Conservation (phyloP, 2,329 filamentous ascomycete genomes). For the Juglanconis sp. region DNA sequence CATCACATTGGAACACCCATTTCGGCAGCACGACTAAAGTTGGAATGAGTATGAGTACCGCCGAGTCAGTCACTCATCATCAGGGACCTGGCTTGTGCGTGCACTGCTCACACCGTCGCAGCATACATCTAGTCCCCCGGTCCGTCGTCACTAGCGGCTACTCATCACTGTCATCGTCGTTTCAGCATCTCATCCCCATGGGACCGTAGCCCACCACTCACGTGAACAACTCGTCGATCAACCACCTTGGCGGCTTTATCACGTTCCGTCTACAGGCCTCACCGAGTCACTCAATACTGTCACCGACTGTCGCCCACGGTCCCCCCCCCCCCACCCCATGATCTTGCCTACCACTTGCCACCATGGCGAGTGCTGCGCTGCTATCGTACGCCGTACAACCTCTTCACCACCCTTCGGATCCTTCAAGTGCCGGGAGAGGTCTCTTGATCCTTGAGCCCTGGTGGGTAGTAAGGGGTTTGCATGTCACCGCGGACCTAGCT, state of each 20-base stretch:
- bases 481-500: neutral
- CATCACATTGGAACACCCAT: no score
- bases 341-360: neutral
- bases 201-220: neutral
- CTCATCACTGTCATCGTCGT: neutral
- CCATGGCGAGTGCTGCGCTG: neutral
- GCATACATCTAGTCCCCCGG: no score
- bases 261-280: neutral
- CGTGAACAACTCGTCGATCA: neutral
- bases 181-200: neutral
- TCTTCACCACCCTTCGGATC: neutral
- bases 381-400: no score
- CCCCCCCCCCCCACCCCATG: neutral
- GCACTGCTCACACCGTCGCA: no score
- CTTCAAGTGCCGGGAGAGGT: neutral
- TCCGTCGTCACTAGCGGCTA: no score
- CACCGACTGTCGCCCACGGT: neutral
- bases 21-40: no score
- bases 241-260: neutral
- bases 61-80: no score
- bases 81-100: no score
- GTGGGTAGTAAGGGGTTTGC: neutral
- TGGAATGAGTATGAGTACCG: no score
- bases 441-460: neutral
- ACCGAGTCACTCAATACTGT: neutral